Base-by-base conservation (phyloP, 768 basidiomycete species). In the Tulasnella sp. region DNA sequence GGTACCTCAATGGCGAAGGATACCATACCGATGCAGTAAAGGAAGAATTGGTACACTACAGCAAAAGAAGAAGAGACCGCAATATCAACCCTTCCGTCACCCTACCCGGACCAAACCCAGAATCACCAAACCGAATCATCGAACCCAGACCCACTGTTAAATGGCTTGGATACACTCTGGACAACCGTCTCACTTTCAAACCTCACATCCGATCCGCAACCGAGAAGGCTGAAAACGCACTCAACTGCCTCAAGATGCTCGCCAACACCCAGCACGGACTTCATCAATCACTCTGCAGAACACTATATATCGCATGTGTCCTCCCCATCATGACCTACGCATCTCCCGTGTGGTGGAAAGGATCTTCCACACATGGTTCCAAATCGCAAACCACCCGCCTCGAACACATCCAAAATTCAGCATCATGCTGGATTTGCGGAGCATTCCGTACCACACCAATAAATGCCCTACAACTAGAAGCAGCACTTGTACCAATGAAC, bases 111-210 rank as follows among this genome's bases (percentile, higher is more conserved):
- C 34, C 34, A 35, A 35, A 10, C 34, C 34, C 34, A 35, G 34
- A 35, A 10, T 35, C 34, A 35, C 10, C 34, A 16, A 35, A n/a
- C n/a, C 50, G 45, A 28, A 20, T 40, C 6, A 13, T 34, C 19
- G 5, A 45, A 4, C n/a, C 20, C n/a, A 8, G 19, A 29, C n/a
- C 16, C 34, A 37, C 31, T 37, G 35, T 56, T 6, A 48, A 31
- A 22, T 69, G 68, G 65, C 66, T 70, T 0, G 68, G 67, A 0
- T 57, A 69, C 0, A 55, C 56, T 55, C 60, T 69, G 9, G 67
- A 69, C 58, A 31, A 59, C 1, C 60, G 63, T 42, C 64, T 70
- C 0, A 35, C 22, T 0, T 70, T 70, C 57, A 56, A 61, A 16
- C 51, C 62, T 8, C 69, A 70, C 33, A 58, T 63, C 3, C 57